A percentile compares a stretch with the other conserved stretches of the same genome.
Conservation (phyloP, 192 early-diverging fungal genomes). For the Diversispora epigaea region DNA sequence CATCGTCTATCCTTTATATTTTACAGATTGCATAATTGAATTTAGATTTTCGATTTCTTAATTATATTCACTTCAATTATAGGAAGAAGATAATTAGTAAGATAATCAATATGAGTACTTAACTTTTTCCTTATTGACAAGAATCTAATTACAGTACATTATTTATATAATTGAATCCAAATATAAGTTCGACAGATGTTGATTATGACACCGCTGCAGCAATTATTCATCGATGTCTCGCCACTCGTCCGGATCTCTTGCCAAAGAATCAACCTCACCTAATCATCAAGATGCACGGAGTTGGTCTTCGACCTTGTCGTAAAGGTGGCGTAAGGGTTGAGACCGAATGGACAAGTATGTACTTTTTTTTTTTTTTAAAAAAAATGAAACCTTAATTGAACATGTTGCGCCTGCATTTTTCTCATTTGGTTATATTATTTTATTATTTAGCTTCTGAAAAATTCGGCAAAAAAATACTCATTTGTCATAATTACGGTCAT, state of each 20-base stretch:
- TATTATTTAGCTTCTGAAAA: constrained; percentile 13
- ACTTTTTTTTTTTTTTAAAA: constrained; percentile 9
- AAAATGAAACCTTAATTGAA: constrained; percentile 31
- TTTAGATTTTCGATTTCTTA: constrained; percentile 5
- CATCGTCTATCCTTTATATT: not conserved
- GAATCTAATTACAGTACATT: not conserved
- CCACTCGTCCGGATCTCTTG: constrained; percentile 46
- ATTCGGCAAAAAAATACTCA: constrained; percentile 32
- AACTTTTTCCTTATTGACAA: not conserved
- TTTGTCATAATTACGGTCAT: constrained; percentile 70
- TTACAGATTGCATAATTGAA: not conserved
- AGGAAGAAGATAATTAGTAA: constrained; percentile 20
- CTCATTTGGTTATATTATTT: constrained; percentile 11
- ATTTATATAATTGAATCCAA: not conserved
- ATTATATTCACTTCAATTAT: constrained; percentile 9
- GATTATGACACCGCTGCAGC: constrained; percentile 44
- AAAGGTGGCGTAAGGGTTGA: constrained; percentile 54
- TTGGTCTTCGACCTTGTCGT: constrained; percentile 57
- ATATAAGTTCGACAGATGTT: constrained; percentile 34
- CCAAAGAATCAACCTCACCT: constrained; percentile 36
- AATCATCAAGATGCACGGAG: constrained; percentile 44
- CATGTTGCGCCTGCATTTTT: constrained; percentile 3
- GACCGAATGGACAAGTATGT: constrained; percentile 42
- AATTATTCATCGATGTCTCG: constrained; percentile 44
- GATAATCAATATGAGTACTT: not conserved